phyloP scores from a whole-genome alignment of 2,329 filamentous ascomycete genomes.

The Diaporthe vexans region DNA sequence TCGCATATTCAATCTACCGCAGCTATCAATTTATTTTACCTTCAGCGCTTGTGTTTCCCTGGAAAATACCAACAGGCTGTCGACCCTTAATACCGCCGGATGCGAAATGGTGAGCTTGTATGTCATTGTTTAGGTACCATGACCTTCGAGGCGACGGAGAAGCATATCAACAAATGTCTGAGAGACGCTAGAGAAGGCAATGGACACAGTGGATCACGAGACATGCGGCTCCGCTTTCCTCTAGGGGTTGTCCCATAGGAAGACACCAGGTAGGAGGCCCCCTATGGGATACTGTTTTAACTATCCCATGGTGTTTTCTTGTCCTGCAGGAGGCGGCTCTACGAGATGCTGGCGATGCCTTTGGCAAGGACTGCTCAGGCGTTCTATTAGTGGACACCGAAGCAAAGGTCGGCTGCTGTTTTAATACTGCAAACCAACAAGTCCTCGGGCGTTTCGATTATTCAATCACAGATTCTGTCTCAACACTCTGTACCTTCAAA shows the following conservation, averaged over 20 bases:
- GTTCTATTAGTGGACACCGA: no score
- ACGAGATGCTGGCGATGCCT: no score
- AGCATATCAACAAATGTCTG: neutral
- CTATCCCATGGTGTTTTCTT: no score
- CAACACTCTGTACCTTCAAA: neutral
- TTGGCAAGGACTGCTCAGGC: no score
- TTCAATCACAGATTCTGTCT: neutral
- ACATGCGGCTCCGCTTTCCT: neutral
- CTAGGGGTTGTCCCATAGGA: no score
- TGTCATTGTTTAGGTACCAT: neutral
- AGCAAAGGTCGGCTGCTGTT: neutral
- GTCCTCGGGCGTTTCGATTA: neutral
- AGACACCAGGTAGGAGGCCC: no score
- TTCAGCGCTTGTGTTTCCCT: no score
- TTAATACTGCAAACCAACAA: neutral
- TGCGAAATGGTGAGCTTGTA: neutral
- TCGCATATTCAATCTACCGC: conserved; percentile 9
- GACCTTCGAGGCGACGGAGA: neutral
- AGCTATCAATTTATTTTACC: neutral
- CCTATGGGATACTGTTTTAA: no score
- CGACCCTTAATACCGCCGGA: no score
- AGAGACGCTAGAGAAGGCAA: neutral
- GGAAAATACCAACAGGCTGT: no score
- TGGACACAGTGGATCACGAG: neutral
- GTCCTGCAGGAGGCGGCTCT: no score